Conservation (phyloP, 108 stramenopile species). For the Pseudonitzschia multiseries region DNA sequence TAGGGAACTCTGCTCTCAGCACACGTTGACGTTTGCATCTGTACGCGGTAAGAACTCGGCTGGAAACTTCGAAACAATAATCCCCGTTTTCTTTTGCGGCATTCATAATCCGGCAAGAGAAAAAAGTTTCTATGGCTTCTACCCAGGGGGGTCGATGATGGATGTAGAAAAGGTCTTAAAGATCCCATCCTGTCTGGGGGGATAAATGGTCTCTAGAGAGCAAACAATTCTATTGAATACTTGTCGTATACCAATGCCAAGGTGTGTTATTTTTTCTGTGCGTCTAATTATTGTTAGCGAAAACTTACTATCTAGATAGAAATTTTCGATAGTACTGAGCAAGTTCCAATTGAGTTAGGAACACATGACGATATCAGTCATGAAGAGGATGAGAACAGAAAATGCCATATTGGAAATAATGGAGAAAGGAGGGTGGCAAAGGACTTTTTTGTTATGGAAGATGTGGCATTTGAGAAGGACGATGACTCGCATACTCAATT, state of each 20-base stretch:
- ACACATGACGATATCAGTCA: no score
- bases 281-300: not conserved
- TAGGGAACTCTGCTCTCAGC: constrained; percentile 47
- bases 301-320: no score
- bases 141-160: constrained; percentile 46
- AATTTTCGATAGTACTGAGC: no score
- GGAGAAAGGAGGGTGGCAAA: no score
- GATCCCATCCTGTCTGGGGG: not conserved
- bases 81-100: constrained; percentile 78
- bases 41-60: constrained; percentile 19
- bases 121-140: constrained; percentile 46
- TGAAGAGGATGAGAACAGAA: no score
- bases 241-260: no score
- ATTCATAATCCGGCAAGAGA: constrained; percentile 67
- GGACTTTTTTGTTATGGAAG: no score
- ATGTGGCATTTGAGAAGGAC: no score
- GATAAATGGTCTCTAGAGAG: not conserved
- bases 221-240: not conserved
- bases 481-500: no score
- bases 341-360: no score
- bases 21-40: constrained; percentile 45
- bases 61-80: not conserved
- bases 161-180: constrained; percentile 1
- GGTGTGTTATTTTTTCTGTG: not conserved
- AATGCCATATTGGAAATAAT: no score